A percentile compares a stretch with the other conserved stretches of the same genome.
phyloP scores from a whole-genome alignment of 2,329 filamentous ascomycete species.

The Fusarium sp. region DNA sequence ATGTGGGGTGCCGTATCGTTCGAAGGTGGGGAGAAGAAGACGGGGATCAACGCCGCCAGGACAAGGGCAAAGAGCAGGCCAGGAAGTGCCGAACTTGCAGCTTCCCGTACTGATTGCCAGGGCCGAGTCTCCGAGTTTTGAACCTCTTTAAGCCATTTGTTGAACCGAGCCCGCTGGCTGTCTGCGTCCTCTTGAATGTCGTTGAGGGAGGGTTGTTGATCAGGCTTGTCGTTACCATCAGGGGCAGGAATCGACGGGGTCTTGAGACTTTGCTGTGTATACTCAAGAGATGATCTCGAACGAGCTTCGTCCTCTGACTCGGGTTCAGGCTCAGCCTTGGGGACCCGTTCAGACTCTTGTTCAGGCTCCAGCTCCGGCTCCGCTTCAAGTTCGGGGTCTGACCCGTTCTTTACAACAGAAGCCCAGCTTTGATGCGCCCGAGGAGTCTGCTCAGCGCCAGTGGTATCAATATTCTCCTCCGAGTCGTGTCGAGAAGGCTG shows the following conservation, averaged over 20 bases:
- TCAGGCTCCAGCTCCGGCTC: slow-evolving; percentile 24
- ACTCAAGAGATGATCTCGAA: slow-evolving; percentile 61
- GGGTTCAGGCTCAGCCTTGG: slow-evolving; percentile 44
- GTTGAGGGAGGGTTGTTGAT: slow-evolving; percentile 16
- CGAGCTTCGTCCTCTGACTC: slow-evolving; percentile 62
- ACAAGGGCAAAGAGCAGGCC: slow-evolving; percentile 45
- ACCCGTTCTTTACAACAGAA: slow-evolving; percentile 36
- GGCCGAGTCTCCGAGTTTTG: slow-evolving; percentile 25
- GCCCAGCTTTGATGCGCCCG: slow-evolving; percentile 32
- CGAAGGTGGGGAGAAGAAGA: slow-evolving; percentile 49
- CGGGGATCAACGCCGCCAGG: slow-evolving; percentile 44
- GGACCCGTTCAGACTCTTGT: slow-evolving; percentile 11
- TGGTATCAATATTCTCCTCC: slow-evolving; percentile 29
- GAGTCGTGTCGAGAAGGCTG: slow-evolving; percentile 20
- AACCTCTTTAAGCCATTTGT: slow-evolving; percentile 32
- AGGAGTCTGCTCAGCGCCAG: slow-evolving; percentile 21
- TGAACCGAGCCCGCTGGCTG: slow-evolving; percentile 20
- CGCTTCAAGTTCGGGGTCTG: slow-evolving; percentile 29
- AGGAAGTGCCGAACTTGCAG: slow-evolving; percentile 43
- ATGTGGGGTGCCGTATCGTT: slow-evolving; percentile 41
- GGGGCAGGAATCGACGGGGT: slow-evolving; percentile 60
- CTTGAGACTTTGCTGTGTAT: slow-evolving; percentile 65
- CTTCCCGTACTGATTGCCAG: slow-evolving; percentile 36
- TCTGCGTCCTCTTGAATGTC: slow-evolving; percentile 23
- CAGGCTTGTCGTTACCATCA: slow-evolving; percentile 50